A percentile compares a stretch with the other conserved stretches of the same genome.
Conservation (phyloP, 345 rosid genomes). For the Cardamine occulta region DNA sequence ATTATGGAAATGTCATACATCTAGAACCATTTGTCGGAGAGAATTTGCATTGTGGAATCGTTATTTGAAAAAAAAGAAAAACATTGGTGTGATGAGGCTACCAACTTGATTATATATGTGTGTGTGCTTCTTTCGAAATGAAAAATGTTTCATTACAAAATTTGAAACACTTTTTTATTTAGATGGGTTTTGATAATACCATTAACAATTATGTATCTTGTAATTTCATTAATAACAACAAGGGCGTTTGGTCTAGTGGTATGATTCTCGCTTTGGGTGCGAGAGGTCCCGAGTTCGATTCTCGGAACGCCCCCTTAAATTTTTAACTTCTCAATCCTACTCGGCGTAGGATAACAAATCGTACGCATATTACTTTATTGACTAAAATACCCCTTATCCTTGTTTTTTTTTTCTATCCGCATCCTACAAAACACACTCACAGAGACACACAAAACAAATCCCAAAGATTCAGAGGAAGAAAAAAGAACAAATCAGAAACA, state of each 20-base stretch:
- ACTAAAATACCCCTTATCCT: slow-evolving; percentile 44
- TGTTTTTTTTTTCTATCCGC: slow-evolving; percentile 10
- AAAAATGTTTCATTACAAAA: too few relatives aligned
- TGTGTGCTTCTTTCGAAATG: too few relatives aligned
- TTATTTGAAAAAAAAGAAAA: too few relatives aligned
- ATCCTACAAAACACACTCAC: background rate
- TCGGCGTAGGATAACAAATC: background rate
- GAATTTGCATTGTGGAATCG: too few relatives aligned
- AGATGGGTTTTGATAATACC: too few relatives aligned
- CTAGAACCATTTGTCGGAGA: too few relatives aligned
- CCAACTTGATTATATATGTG: too few relatives aligned
- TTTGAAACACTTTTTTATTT: too few relatives aligned
- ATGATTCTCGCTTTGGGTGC: slow-evolving; percentile 88
- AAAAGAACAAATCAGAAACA: slow-evolving; percentile 20
- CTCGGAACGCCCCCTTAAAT: slow-evolving; percentile 56
- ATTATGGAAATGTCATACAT: too few relatives aligned
- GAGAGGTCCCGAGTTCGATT: slow-evolving; percentile 89
- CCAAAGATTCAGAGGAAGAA: background rate
- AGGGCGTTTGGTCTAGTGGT: slow-evolving; percentile 87
- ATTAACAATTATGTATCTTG: too few relatives aligned
- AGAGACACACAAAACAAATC: background rate
- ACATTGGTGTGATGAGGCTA: too few relatives aligned
- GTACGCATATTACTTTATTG: background rate
- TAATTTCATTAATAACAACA: too few relatives aligned
- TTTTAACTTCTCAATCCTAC: background rate